Evolutionary conservation across 139 green algal species (phyloP), one percentile per base, ranked within the genome.

Genomic region (Raphidocelis subcapitata): DNA sequence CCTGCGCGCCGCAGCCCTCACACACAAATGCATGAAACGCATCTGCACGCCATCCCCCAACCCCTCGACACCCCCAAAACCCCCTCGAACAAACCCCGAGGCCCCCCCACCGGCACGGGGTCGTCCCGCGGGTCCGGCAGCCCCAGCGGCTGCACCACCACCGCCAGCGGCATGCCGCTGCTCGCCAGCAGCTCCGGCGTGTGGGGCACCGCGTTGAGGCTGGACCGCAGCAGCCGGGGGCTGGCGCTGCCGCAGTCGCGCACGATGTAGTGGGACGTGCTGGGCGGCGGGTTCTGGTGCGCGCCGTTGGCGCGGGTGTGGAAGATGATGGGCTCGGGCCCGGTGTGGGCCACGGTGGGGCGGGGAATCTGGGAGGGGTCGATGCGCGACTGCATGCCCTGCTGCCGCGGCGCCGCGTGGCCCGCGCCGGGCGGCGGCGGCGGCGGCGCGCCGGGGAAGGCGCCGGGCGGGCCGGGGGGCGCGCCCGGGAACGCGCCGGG

Each of bases 331-430:
- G 59, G 54, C 12, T 68, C 59, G 36, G 29, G 26, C 15, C 36
- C 24, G 1, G 36, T 60, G 26, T 75, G 78, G 26, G 78, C 49
- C 18, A 70, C 73, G 16, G 69, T 61, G 0, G 92, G 92, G 4
- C 93, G 82, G 0, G 93, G 93, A 44, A 97, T 96, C 78, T 94
- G 87, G 14, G 76, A 70, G 14, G 93, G 93, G 69, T 97, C 92
- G 55, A 97, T 97, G 31, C 84, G 72, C 8, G 62, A 32, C 59
- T 37, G 37, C 44, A 68, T 73, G 2, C 49, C 49, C 56, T 73
- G 73, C 55, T 41, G 52, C 4, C 51, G 35, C 16, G 69, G 29
- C 37, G 55, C 33, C 55, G 33, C 28, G 35, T n/a, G 20, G n/a
- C 44, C 8, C 4, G 44, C 35, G 31, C 32, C 52, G 15, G n/a